A percentile compares a stretch with the other conserved stretches of the same genome.
Evolutionary conservation across 148 eudicot genomes (phyloP).

Genomic region (Camellia japonica): DNA sequence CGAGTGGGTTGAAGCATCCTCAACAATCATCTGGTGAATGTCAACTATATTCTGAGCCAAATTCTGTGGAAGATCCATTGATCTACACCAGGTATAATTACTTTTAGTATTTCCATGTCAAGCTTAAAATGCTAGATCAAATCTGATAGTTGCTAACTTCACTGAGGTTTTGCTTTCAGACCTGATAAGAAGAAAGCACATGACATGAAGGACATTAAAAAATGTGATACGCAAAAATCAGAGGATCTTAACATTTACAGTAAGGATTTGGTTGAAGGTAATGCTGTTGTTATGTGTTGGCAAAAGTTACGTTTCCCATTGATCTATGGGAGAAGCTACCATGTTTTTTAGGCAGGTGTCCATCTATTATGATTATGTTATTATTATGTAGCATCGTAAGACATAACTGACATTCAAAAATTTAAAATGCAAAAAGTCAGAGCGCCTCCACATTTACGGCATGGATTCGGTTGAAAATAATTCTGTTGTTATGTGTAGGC

Average conservation of each 20-base stretch:
- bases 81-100: conserved; percentile 36
- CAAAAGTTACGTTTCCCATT: conserved; percentile 6
- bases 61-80: conserved; percentile 26
- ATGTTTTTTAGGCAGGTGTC: not conserved
- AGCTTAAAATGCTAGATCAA: conserved; percentile 11
- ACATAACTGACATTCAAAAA: conserved; percentile 19
- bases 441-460: no score
- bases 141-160: conserved; percentile 11
- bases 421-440: not conserved
- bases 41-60: conserved; percentile 25
- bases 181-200: conserved; percentile 28
- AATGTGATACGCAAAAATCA: conserved; percentile 8
- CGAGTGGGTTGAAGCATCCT: conserved; percentile 29
- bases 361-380: not conserved
- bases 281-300: not conserved
- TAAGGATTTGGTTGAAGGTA: conserved; percentile 27
- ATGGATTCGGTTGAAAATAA: no score
- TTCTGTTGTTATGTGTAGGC: no score
- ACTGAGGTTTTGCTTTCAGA: conserved; percentile 38
- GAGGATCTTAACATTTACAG: conserved; percentile 11
- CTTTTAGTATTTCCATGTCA: conserved; percentile 1
- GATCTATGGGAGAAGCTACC: not conserved
- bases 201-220: conserved; percentile 19
- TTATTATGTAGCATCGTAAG: not conserved
- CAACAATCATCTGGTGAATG: conserved; percentile 24